These are phyloP conservation scores for Rhizomucor pusillus DNA, from an alignment of 371 early-diverging fungal genomes.

Conservation along the genomic window DNA sequence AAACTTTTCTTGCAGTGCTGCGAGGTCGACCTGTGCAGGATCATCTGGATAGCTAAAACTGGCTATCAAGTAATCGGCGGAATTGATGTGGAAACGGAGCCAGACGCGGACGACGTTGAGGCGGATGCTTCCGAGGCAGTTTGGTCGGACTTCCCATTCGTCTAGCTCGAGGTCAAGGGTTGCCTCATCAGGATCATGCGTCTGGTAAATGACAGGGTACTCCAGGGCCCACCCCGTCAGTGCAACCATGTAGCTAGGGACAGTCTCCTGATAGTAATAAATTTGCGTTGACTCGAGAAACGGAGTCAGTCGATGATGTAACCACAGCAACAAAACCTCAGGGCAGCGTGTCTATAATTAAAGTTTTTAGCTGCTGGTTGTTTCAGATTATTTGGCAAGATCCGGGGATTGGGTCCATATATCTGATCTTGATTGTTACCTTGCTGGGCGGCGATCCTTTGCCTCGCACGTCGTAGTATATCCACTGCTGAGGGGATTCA, in stretches of 20 bases:
- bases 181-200: conserved; percentile 18
- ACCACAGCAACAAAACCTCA: conserved; percentile 18
- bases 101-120: conserved; percentile 23
- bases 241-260: conserved; percentile 43
- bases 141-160: conserved; percentile 37
- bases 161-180: conserved; percentile 23
- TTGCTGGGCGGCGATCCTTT: conserved; percentile 15
- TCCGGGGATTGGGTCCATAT: no score
- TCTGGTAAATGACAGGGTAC: conserved; percentile 42
- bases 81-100: conserved; percentile 5
- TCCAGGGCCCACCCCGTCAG: conserved; percentile 49
- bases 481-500: conserved; percentile 9
- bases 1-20: not conserved
- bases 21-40: not conserved
- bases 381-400: not conserved
- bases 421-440: no score
- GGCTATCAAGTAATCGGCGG: conserved; percentile 15
- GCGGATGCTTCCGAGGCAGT: conserved; percentile 31
- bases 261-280: conserved; percentile 5
- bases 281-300: conserved; percentile 8
- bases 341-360: conserved; percentile 12
- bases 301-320: conserved; percentile 18
- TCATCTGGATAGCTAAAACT: conserved; percentile 29
- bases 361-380: not conserved
- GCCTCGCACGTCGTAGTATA: conserved; percentile 19